Conservation (phyloP, 148 eudicot genomes). For the Chenopodium album region DNA sequence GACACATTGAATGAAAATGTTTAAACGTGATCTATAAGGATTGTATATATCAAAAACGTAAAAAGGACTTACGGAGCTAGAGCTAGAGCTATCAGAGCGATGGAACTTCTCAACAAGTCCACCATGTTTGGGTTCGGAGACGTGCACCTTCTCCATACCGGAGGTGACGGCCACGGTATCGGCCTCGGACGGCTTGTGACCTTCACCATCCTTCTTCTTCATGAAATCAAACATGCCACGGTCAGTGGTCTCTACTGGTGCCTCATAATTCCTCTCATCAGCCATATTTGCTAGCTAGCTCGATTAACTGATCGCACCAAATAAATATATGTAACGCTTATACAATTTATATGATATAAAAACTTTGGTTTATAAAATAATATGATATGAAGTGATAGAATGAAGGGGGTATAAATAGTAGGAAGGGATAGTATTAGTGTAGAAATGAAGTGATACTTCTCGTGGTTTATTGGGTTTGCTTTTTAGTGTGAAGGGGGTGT, state of each 20-base stretch:
- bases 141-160: constrained; percentile 51
- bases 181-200: constrained; percentile 9
- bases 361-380: not conserved
- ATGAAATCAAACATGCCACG: constrained; percentile 68
- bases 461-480: not conserved
- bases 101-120: constrained; percentile 48
- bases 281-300: constrained; percentile 33
- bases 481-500: not conserved
- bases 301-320: no score
- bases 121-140: constrained; percentile 44
- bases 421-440: constrained; percentile 8
- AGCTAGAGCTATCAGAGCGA: constrained; percentile 46
- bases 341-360: not conserved
- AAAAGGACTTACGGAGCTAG: constrained; percentile 59
- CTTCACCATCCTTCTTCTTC: constrained; percentile 53
- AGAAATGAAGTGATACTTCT: constrained; percentile 23
- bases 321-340: not conserved
- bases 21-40: no score
- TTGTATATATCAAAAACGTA: no score
- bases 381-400: not conserved
- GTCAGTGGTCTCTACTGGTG: constrained; percentile 42
- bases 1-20: not conserved
- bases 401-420: not conserved
- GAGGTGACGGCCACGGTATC: constrained; percentile 35
- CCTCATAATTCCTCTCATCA: constrained; percentile 33